Percentiles rank a stretch among this genome's conserved stretches.
Conservation (phyloP, 2,329 filamentous ascomycete species). For the Calonectria multiphialidica region DNA sequence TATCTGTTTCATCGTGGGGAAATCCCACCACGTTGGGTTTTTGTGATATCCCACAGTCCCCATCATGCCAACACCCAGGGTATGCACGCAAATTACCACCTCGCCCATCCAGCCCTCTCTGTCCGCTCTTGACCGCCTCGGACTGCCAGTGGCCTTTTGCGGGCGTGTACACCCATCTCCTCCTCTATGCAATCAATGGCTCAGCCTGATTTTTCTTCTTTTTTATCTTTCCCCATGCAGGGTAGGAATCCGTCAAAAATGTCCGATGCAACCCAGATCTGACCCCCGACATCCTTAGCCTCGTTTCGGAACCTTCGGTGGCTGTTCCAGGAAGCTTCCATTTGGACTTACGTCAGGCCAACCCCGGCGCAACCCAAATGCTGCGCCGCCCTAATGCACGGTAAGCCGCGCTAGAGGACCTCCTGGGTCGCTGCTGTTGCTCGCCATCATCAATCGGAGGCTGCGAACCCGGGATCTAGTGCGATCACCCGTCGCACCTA, state of each 20-base stretch:
- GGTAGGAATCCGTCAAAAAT: neutral
- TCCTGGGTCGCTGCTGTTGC: neutral
- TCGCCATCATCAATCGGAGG: neutral
- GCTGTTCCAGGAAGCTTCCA: neutral
- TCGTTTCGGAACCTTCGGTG: slow-evolving; percentile 7
- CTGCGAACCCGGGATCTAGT: slow-evolving; percentile 5
- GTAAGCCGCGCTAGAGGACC: slow-evolving; percentile 11
- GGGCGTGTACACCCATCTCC: neutral
- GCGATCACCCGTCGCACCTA: neutral
- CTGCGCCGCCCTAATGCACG: slow-evolving; percentile 6
- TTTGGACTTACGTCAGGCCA: slow-evolving; percentile 11
- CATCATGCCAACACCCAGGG: neutral
- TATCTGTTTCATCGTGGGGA: neutral
- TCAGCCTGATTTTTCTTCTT: too few relatives aligned
- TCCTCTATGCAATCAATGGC: too few relatives aligned
- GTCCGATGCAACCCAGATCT: neutral
- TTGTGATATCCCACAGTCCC: neutral
- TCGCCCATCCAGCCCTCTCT: too few relatives aligned
- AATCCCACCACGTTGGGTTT: neutral
- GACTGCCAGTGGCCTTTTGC: too few relatives aligned
- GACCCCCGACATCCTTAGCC: neutral
- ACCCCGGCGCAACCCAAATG: neutral
- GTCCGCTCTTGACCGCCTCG: too few relatives aligned
- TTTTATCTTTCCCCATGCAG: neutral
- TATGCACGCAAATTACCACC: too few relatives aligned